These are phyloP conservation scores for Penicillium sp. DNA, from an alignment of 2,329 filamentous ascomycete species.

Conservation along the genomic window DNA sequence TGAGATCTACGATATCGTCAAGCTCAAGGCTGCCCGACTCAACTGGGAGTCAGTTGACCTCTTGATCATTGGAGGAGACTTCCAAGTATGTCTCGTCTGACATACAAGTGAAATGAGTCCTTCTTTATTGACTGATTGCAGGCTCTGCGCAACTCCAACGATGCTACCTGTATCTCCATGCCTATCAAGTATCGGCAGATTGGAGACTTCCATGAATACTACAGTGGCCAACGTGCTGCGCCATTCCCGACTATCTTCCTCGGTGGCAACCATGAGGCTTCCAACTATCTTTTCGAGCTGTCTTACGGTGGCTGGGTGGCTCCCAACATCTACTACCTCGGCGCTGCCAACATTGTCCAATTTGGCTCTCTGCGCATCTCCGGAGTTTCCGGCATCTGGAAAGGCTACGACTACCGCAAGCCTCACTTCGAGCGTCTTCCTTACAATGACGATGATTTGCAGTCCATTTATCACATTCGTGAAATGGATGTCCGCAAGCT, in stretches of 20 bases:
- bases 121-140: conserved; percentile 34
- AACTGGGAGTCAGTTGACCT: conserved; percentile 83
- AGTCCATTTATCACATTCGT: conserved; percentile 83
- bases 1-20: conserved; percentile 82
- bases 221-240: conserved; percentile 73
- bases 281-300: conserved; percentile 85
- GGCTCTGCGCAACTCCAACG: conserved; percentile 84
- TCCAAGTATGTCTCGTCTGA: conserved; percentile 62
- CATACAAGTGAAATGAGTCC: background rate
- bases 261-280: conserved; percentile 93
- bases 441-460: conserved; percentile 74
- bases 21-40: conserved; percentile 66
- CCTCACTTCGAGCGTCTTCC: conserved; percentile 83
- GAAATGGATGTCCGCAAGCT: conserved; percentile 91
- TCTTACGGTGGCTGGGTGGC: conserved; percentile 98
- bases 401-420: conserved; percentile 82
- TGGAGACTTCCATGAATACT: conserved; percentile 94
- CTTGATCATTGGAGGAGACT: conserved; percentile 93
- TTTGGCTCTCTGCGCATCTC: conserved; percentile 84
- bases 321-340: conserved; percentile 95
- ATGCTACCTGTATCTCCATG: conserved; percentile 86
- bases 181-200: conserved; percentile 84
- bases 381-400: conserved; percentile 93
- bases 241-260: conserved; percentile 92
- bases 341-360: conserved; percentile 84